Percentiles rank a stretch among this genome's conserved stretches.
Evolutionary conservation across 495 filamentous ascomycete genomes (phyloP).

Genomic region (Staphylotrichum tortipilum): DNA sequence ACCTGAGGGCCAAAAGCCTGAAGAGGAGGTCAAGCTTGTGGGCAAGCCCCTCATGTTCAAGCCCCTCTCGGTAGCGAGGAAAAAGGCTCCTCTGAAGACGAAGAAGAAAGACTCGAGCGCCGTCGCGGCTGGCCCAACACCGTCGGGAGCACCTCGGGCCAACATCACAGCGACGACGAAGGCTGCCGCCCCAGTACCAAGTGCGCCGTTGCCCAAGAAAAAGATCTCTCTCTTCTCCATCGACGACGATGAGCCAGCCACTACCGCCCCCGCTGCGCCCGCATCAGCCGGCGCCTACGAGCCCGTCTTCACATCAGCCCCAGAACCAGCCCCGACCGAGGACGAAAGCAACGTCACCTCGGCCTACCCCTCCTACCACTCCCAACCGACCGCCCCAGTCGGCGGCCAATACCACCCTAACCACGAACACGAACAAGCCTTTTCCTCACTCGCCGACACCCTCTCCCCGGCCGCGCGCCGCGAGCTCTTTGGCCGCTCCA

Average conservation of each 20-base stretch:
- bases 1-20: conserved; percentile 40
- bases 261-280: background rate
- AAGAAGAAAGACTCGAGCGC: conserved; percentile 10
- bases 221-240: conserved; percentile 41
- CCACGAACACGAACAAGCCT: conserved; percentile 26
- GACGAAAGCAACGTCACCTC: conserved; percentile 12
- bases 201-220: conserved; percentile 23
- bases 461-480: conserved; percentile 64
- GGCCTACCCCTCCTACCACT: conserved; percentile 28
- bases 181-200: background rate
- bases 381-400: conserved; percentile 15
- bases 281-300: conserved; percentile 30
- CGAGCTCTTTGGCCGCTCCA: conserved; percentile 69
- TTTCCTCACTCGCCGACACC: conserved; percentile 59
- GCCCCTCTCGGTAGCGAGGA: conserved; percentile 69
- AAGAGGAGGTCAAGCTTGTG: conserved; percentile 55
- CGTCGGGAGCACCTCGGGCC: background rate
- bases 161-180: background rate
- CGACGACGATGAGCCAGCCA: conserved; percentile 23
- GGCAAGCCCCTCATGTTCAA: conserved; percentile 82
- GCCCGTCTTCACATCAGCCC: conserved; percentile 26
- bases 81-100: conserved; percentile 33
- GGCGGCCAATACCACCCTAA: too few relatives aligned
- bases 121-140: background rate
- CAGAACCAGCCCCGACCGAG: background rate